These are phyloP conservation scores for Porogramme epimiltina DNA, from an alignment of 1,284 basidiomycete genomes.

Conservation along the genomic window DNA sequence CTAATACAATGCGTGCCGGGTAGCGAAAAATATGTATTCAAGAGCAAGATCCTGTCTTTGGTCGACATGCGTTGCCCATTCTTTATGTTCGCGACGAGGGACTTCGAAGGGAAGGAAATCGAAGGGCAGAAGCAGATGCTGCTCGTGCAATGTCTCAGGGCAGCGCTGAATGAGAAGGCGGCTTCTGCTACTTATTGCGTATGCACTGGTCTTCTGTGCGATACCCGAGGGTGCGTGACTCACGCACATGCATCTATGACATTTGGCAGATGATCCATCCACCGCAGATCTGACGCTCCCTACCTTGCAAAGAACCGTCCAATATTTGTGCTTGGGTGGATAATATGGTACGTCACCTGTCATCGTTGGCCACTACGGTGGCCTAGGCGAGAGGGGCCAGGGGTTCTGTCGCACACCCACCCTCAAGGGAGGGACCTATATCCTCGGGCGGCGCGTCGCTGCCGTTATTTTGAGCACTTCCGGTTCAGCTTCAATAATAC, in stretches of 20 bases:
- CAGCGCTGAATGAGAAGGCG: constrained; percentile 58
- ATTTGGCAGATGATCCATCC: not conserved
- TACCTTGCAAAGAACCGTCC: constrained; percentile 68
- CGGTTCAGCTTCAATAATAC: too few relatives aligned
- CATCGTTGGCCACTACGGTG: constrained; percentile 93
- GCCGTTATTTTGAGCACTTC: too few relatives aligned
- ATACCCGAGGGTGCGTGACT: constrained; percentile 47
- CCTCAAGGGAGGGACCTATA: constrained; percentile 84
- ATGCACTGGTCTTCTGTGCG: constrained; percentile 72
- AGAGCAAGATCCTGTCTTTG: constrained; percentile 75
- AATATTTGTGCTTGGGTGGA: constrained; percentile 80
- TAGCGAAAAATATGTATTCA: constrained; percentile 94
- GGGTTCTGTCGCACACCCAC: constrained; percentile 91
- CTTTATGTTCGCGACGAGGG: constrained; percentile 76
- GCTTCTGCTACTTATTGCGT: constrained; percentile 65
- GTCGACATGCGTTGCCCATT: constrained; percentile 90
- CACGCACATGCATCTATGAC: not conserved
- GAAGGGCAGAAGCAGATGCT: constrained; percentile 56
- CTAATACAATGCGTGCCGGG: constrained; percentile 76
- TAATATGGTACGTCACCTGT: constrained; percentile 91
- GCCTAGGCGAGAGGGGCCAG: constrained; percentile 89
- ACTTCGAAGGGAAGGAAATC: constrained; percentile 70
- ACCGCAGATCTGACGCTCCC: constrained; percentile 61
- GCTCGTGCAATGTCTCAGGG: constrained; percentile 63
- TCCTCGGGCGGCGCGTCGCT: constrained; percentile 66